Evolutionary conservation across 495 filamentous ascomycete species (phyloP).

Genomic region (Aspergillus campestris): DNA sequence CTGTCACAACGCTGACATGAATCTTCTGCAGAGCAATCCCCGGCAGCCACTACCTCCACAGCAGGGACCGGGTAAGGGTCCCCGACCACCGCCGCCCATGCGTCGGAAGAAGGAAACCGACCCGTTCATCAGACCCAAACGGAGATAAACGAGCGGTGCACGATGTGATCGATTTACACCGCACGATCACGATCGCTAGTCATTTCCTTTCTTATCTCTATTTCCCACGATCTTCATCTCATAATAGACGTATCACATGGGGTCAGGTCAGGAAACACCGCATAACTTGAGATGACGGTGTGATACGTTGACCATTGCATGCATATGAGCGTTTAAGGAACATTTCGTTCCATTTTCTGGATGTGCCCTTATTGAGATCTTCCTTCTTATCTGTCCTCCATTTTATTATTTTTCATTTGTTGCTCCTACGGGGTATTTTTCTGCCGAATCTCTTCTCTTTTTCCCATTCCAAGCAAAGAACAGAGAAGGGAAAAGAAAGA

Average conservation of each 20-base stretch:
- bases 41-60: slow-evolving; percentile 5
- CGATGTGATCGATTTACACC: background rate
- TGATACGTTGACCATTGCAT: background rate
- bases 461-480: too few relatives aligned
- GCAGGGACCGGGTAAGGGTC: slow-evolving; percentile 13
- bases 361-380: too few relatives aligned
- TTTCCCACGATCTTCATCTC: background rate
- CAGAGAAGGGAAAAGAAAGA: too few relatives aligned
- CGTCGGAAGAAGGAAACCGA: slow-evolving; percentile 42
- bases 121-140: slow-evolving; percentile 46
- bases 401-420: too few relatives aligned
- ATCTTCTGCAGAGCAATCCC: too few relatives aligned
- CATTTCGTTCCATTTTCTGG: too few relatives aligned
- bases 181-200: background rate
- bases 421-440: too few relatives aligned
- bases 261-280: too few relatives aligned
- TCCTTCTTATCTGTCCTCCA: too few relatives aligned
- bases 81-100: slow-evolving; percentile 27
- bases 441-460: too few relatives aligned
- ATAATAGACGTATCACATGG: background rate
- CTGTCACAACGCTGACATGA: too few relatives aligned
- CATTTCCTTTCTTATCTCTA: background rate
- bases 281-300: background rate
- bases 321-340: slow-evolving; percentile 3
- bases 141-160: slow-evolving; percentile 13